These are phyloP conservation scores for Chalara sp. DNA, from an alignment of 2,329 filamentous ascomycete species.

Conservation along the genomic window DNA sequence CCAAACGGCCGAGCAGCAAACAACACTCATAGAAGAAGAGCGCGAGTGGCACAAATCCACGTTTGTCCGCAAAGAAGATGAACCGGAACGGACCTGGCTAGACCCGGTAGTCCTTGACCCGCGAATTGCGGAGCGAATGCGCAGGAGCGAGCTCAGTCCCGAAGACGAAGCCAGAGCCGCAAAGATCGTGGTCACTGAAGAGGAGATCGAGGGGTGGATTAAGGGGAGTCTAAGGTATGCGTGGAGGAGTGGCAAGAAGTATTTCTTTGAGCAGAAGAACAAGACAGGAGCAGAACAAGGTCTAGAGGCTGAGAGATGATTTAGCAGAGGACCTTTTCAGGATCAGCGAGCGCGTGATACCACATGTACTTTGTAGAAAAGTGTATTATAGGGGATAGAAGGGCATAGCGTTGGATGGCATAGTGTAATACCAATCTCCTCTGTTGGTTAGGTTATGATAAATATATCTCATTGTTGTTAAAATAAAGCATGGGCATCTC, in stretches of 20 bases:
- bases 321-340: no score
- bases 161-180: conserved; percentile 65
- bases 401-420: no score
- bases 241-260: conserved; percentile 26
- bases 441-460: no score
- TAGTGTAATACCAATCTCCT: no score
- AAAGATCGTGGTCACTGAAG: conserved; percentile 55
- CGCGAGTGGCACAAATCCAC: conserved; percentile 78
- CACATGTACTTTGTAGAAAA: background rate
- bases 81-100: conserved; percentile 68
- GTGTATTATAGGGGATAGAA: background rate
- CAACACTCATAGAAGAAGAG: conserved; percentile 64
- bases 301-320: background rate
- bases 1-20: conserved; percentile 51
- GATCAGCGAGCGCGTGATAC: no score
- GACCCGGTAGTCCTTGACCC: conserved; percentile 69
- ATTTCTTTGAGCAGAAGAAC: conserved; percentile 16
- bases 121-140: conserved; percentile 73
- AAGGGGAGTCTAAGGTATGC: conserved; percentile 51
- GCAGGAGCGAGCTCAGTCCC: conserved; percentile 61
- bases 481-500: no score
- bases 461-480: no score
- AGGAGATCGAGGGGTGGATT: conserved; percentile 64
- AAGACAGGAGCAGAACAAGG: conserved; percentile 7
- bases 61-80: conserved; percentile 46